Evolutionary conservation across 2,329 filamentous ascomycete species (phyloP).

Genomic region (Apiospora aurea): DNA sequence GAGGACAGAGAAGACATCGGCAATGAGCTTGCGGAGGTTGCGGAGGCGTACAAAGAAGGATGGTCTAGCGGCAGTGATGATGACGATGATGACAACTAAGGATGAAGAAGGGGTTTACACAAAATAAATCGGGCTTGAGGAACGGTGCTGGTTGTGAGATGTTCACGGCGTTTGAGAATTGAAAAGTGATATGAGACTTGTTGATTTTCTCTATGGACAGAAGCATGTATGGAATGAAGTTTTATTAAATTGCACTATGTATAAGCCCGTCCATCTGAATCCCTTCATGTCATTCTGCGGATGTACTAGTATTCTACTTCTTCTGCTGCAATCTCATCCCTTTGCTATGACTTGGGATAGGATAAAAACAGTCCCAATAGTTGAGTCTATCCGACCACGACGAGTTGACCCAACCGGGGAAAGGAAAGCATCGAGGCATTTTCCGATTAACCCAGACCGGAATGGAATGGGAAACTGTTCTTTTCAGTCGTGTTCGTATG

Average conservation of each 20-base stretch:
- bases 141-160: not conserved
- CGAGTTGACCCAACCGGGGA: not conserved
- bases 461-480: no score
- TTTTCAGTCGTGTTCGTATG: no score
- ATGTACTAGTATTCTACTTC: no score
- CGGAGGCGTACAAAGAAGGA: slow-evolving; percentile 87
- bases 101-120: not conserved
- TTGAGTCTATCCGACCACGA: not conserved
- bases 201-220: not conserved
- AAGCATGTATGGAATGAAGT: not conserved
- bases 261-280: not conserved
- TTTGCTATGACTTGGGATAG: no score
- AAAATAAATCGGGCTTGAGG: not conserved
- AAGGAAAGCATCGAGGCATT: not conserved
- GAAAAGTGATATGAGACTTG: not conserved
- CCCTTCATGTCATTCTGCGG: no score
- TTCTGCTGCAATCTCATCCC: no score
- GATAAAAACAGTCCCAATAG: no score
- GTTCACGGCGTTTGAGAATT: not conserved
- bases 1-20: slow-evolving; percentile 86
- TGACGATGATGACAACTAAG: slow-evolving; percentile 64
- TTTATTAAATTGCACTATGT: not conserved
- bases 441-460: no score
- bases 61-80: slow-evolving; percentile 82
- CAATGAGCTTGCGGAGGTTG: slow-evolving; percentile 81